phyloP scores from a whole-genome alignment of 768 basidiomycete genomes.

The Mycena maculata region DNA sequence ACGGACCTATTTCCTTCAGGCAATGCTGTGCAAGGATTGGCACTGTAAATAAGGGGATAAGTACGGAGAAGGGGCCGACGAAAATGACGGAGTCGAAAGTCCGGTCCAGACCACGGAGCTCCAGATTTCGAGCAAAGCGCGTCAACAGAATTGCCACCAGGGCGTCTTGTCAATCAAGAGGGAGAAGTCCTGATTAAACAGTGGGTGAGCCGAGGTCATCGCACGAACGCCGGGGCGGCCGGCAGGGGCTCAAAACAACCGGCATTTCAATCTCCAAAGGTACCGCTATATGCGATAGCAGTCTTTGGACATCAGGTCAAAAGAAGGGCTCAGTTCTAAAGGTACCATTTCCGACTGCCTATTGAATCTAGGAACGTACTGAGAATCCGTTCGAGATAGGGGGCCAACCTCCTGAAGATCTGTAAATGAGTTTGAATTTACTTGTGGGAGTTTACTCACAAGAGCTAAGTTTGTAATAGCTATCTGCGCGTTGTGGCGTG shows the following conservation, averaged over 20 bases:
- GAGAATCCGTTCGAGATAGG: too few relatives aligned
- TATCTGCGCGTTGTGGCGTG: too few relatives aligned
- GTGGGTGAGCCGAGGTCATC: constrained; percentile 12
- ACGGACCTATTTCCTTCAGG: neutral
- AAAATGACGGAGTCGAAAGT: neutral
- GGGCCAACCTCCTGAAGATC: too few relatives aligned
- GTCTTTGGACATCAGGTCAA: too few relatives aligned
- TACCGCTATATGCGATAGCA: constrained; percentile 26
- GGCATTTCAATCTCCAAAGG: constrained; percentile 9
- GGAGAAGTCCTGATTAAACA: neutral
- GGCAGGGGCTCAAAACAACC: neutral
- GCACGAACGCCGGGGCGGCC: constrained; percentile 6
- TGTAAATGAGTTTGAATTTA: too few relatives aligned
- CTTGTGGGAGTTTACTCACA: too few relatives aligned
- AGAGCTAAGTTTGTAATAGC: too few relatives aligned
- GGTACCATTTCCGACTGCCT: too few relatives aligned
- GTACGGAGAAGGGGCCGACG: neutral
- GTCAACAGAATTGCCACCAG: neutral
- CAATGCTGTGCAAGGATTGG: constrained; percentile 1
- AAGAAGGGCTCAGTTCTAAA: too few relatives aligned
- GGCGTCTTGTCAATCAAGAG: neutral
- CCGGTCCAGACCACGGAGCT: neutral
- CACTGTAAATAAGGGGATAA: neutral
- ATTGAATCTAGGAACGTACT: too few relatives aligned
- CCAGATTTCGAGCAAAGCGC: neutral